phyloP scores from a whole-genome alignment of 139 green algal genomes.

The Raphidocelis subcapitata region DNA sequence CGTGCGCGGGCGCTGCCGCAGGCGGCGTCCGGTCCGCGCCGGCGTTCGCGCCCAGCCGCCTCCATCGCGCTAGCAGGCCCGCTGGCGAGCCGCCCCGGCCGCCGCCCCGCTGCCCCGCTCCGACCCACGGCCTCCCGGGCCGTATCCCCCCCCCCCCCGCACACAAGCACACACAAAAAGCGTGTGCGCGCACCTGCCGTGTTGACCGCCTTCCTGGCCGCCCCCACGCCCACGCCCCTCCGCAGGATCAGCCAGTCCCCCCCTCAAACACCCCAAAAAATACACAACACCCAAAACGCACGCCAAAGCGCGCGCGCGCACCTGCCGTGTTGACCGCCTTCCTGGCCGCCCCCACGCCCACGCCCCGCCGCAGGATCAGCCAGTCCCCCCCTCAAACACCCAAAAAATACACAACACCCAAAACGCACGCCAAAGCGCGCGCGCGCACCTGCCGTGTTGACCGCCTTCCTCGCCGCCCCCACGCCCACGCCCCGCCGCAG shows the following conservation, averaged over 20 bases:
- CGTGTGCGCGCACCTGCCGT: slow-evolving; percentile 52
- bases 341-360: slow-evolving; percentile 57
- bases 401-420: no score
- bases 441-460: slow-evolving; percentile 80
- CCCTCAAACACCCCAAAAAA: slow-evolving; percentile 72
- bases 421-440: neutral
- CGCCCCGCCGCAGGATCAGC: slow-evolving; percentile 65
- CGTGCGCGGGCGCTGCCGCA: neutral
- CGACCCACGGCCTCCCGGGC: neutral
- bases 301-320: slow-evolving; percentile 3
- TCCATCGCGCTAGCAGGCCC: neutral
- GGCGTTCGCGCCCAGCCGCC: neutral
- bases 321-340: slow-evolving; percentile 89
- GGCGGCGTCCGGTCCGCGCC: neutral
- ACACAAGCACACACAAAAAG: neutral
- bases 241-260: slow-evolving; percentile 86
- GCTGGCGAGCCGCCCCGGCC: neutral
- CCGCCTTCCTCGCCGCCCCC: slow-evolving; percentile 72
- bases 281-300: no score
- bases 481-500: slow-evolving; percentile 36
- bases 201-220: slow-evolving; percentile 88
- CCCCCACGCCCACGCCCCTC: slow-evolving; percentile 37
- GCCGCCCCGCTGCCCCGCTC: neutral
- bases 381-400: slow-evolving; percentile 83
- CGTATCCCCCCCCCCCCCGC: neutral